Conservation (phyloP, 345 rosid species). For the Turritis glabra region DNA sequence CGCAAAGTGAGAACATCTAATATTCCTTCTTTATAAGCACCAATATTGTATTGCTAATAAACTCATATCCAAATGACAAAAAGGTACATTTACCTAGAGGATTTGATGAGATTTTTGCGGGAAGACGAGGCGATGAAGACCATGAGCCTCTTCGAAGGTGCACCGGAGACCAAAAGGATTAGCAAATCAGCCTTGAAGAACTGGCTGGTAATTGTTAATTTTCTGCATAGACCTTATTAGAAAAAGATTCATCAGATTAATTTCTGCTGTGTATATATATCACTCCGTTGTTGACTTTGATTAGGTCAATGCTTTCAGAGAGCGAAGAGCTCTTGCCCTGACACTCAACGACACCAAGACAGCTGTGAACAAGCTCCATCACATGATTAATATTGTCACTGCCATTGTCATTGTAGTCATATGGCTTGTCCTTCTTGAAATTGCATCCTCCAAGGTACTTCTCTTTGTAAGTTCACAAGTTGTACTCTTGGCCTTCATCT, state of each 20-base stretch:
- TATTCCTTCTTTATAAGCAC: neutral
- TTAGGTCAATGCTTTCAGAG: slow-evolving; percentile 88
- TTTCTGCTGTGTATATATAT: slow-evolving; percentile 30
- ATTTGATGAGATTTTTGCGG: slow-evolving; percentile 73
- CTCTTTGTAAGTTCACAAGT: slow-evolving; percentile 73
- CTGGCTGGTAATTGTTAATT: slow-evolving; percentile 69
- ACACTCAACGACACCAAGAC: slow-evolving; percentile 92
- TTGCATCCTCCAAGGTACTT: slow-evolving; percentile 70
- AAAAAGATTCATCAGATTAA: neutral
- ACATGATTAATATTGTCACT: slow-evolving; percentile 59
- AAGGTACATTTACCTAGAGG: slow-evolving; percentile 70
- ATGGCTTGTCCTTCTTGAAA: slow-evolving; percentile 72
- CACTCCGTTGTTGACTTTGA: slow-evolving; percentile 40
- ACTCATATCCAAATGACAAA: slow-evolving; percentile 50
- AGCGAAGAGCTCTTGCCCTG: slow-evolving; percentile 90
- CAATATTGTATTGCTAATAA: slow-evolving; percentile 12
- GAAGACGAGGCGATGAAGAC: slow-evolving; percentile 80
- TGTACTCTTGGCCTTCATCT: slow-evolving; percentile 75
- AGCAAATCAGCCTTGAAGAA: slow-evolving; percentile 65
- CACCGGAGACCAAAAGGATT: slow-evolving; percentile 56
- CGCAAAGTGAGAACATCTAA: slow-evolving; percentile 46
- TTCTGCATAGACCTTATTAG: neutral
- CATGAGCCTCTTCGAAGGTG: slow-evolving; percentile 74
- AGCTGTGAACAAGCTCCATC: slow-evolving; percentile 87
- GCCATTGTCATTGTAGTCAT: slow-evolving; percentile 50